Evolutionary conservation across 139 green algal genomes (phyloP), one percentile per base, ranked within the genome.

Genomic region (Picochlorum sp.): DNA sequence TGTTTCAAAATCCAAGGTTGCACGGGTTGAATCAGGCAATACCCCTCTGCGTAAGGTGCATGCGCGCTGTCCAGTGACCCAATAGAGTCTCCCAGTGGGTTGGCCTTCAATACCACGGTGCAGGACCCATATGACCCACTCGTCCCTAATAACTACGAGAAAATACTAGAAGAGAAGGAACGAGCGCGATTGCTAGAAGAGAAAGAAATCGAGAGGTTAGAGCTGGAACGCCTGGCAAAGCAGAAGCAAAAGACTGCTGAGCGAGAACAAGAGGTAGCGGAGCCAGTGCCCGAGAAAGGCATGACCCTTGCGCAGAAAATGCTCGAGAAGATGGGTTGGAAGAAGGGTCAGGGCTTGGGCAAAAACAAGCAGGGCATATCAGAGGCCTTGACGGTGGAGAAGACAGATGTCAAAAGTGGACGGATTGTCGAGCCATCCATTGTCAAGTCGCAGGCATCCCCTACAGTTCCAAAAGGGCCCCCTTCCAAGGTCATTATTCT

Each of bases 281-380:
- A 47, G 21, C 67, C 56, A 2, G 47, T 26, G n/a, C 4, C 47
- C 0, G 62, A 26, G 21, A 79, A 75, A 61, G 73, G 63, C 24
- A 79, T 79, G 69, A 50, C 56, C 8, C 61, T 69, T 28, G 61
- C 88, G 13, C 77, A 95, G 80, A 83, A 81, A 37, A 85, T 98
- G 81, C 86, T 98, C 78, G 72, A 89, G 71, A 96, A 96, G 76
- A 97, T 96, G 91, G 92, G 92, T 3, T 98, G 92, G 92, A 84
- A 84, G 26, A 87, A 92, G 62, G 91, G 91, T 47, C 70, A 90
- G 66, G 83, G 86, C 1, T 73, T 91, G 62, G 89, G 89, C 3
- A 85, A 79, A 60, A 64, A 72, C 45, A 69, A 62, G 41, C 64
- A 98, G 71, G 92, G 92, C 61, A 97, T 97, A 21, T 75, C 76